Evolutionary conservation across 495 filamentous ascomycete genomes (phyloP).

Genomic region (Hypoxylon trugodes): DNA sequence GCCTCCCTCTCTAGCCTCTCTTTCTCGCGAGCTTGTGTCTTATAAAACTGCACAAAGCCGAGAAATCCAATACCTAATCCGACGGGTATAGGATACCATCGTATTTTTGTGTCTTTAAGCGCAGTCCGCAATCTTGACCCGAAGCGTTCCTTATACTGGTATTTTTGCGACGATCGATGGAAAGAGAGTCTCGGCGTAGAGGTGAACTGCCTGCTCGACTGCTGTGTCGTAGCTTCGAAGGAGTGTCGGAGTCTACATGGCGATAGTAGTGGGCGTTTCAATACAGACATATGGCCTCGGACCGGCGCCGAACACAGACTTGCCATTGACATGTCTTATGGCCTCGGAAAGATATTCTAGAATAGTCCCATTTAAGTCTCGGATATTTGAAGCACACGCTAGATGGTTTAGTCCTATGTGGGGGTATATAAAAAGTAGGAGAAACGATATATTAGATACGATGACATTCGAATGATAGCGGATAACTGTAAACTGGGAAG

Average conservation of each 20-base stretch:
- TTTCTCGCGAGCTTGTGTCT: slow-evolving; percentile 67
- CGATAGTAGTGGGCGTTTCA: slow-evolving; percentile 11
- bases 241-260: slow-evolving; percentile 34
- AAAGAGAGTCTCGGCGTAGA: slow-evolving; percentile 25
- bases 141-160: slow-evolving; percentile 52
- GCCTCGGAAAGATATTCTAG: slow-evolving; percentile 1
- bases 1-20: slow-evolving; percentile 61
- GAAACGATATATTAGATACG: not conserved
- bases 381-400: slow-evolving; percentile 6
- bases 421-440: slow-evolving; percentile 7
- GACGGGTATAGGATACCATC: slow-evolving; percentile 97
- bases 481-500: not conserved
- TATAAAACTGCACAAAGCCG: slow-evolving; percentile 85
- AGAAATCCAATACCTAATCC: slow-evolving; percentile 88
- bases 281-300: slow-evolving; percentile 14
- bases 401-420: slow-evolving; percentile 17
- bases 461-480: slow-evolving; percentile 9
- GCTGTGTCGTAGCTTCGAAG: slow-evolving; percentile 16
- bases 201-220: slow-evolving; percentile 25
- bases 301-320: slow-evolving; percentile 17
- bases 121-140: slow-evolving; percentile 48
- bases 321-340: slow-evolving; percentile 32
- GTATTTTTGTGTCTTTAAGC: slow-evolving; percentile 75
- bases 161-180: slow-evolving; percentile 42
- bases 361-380: slow-evolving; percentile 17